Base-by-base conservation (phyloP, 108 stramenopile species). In the Pseudonitzschia delicatissima region DNA sequence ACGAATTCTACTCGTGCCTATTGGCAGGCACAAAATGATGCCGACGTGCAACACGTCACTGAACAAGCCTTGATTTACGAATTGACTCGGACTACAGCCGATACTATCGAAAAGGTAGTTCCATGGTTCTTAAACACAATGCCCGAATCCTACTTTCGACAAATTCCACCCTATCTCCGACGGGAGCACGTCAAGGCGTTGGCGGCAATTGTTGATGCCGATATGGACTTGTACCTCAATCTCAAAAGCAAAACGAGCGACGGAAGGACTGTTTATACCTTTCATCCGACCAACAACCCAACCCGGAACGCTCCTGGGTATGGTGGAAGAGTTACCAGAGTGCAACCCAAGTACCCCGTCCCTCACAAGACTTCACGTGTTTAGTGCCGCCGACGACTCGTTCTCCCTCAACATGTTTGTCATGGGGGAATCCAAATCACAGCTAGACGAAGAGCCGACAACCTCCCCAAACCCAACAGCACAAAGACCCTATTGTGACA, bases 101-200 rank as follows among this genome's bases (percentile, higher is more conserved):
- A 72, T 2, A 83, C 87, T 8, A 90, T 95, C 61, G 81, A 92
- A 67, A 48, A 78, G 49, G 84, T 93, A 33, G 97, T 98, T 20
- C 97, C 97, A 4, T 98, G 97, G 97, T 98, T 98, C 76, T 74
- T 98, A 61, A 72, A 89, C 7, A 91, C 92, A 23, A 96, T 98
- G 97, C 97, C 97, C 6, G 84, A 74, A 13, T 73, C 72, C 17
- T 95, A 95, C 64, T 99, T 99, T 79, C 78, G 85, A 1, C 95
- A 97, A 70, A 90, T 96, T 7, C 85, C 90, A 5, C 90, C 95
- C 66, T 78, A 82, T 45, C 85, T 94, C 57, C 88, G 96, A n/a
- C 72, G 91, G 74, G 93, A 98, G 76, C 98, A 99, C 79, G 86
- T 99, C 63, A 95, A 96, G 72, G 96, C 98, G 27, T 92, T 99